These are phyloP conservation scores for Osmanthus fragrans DNA, from an alignment of 257 asterid genomes.

Conservation along the genomic window DNA sequence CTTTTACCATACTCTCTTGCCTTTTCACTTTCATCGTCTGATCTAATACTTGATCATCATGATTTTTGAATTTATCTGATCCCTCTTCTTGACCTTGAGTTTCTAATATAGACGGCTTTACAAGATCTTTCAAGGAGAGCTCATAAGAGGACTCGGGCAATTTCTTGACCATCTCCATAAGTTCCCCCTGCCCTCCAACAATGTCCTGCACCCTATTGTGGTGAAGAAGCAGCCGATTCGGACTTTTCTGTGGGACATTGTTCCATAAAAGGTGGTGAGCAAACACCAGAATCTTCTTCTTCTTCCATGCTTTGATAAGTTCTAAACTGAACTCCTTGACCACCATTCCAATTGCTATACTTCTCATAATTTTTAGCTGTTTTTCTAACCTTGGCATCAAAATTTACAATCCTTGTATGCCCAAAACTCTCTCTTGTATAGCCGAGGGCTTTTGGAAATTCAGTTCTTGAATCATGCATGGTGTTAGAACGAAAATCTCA, in stretches of 20 bases:
- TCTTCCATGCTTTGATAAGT: slow-evolving; percentile 26
- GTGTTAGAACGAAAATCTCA: background rate
- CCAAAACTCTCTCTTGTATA: slow-evolving; percentile 11
- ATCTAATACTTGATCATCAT: slow-evolving; percentile 15
- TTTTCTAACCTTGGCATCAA: slow-evolving; percentile 12
- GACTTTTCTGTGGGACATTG: slow-evolving; percentile 40
- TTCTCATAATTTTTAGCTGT: slow-evolving; percentile 18
- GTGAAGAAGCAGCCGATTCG: slow-evolving; percentile 33
- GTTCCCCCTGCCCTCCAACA: slow-evolving; percentile 71
- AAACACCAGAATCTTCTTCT: slow-evolving; percentile 53
- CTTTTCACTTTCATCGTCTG: slow-evolving; percentile 30
- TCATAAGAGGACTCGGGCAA: slow-evolving; percentile 79
- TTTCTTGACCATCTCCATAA: slow-evolving; percentile 80
- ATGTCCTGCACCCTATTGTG: slow-evolving; percentile 54
- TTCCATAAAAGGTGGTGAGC: slow-evolving; percentile 73
- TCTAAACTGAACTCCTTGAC: slow-evolving; percentile 36
- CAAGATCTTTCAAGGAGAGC: slow-evolving; percentile 68
- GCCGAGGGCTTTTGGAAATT: slow-evolving; percentile 2
- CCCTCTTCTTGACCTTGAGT: slow-evolving; percentile 22
- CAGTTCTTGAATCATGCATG: slow-evolving; percentile 56
- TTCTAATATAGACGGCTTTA: slow-evolving; percentile 40
- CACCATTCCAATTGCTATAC: slow-evolving; percentile 6
- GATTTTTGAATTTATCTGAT: slow-evolving; percentile 7
- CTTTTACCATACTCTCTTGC: slow-evolving; percentile 38
- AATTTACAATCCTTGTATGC: slow-evolving; percentile 18